phyloP scores from a whole-genome alignment of 768 basidiomycete genomes.

The Rossbeevera mucosa region DNA sequence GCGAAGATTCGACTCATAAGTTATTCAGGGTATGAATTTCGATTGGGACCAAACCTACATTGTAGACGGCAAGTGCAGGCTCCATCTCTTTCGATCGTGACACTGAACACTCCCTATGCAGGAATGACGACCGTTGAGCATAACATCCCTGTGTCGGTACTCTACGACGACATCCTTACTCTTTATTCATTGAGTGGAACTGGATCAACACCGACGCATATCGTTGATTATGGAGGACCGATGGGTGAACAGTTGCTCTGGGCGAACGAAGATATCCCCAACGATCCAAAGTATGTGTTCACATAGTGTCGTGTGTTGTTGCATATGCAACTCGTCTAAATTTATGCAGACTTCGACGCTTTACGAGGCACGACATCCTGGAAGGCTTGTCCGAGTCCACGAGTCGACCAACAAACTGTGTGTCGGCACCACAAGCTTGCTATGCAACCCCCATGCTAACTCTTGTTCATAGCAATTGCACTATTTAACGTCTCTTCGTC shows the following conservation, averaged over 20 bases:
- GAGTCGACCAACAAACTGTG: conserved; percentile 55
- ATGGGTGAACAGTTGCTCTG: conserved; percentile 66
- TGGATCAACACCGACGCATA: conserved; percentile 67
- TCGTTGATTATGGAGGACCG: conserved; percentile 74
- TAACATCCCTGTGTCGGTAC: conserved; percentile 55
- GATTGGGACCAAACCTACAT: conserved; percentile 81
- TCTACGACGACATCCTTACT: conserved; percentile 64
- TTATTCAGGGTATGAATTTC: conserved; percentile 57
- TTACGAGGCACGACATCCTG: conserved; percentile 61
- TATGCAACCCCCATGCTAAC: background rate
- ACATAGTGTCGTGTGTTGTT: background rate
- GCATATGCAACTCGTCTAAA: background rate
- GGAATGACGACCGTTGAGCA: conserved; percentile 79
- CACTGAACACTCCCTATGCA: conserved; percentile 21
- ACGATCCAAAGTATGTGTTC: conserved; percentile 56
- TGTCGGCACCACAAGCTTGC: conserved; percentile 15
- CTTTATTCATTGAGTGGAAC: conserved; percentile 66
- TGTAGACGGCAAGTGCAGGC: conserved; percentile 52
- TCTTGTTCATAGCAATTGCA: conserved; percentile 44
- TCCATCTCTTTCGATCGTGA: background rate
- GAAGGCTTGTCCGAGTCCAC: conserved; percentile 59
- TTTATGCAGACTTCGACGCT: conserved; percentile 49
- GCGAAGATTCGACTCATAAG: background rate
- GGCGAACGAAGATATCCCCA: conserved; percentile 60
- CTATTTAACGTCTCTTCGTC: conserved; percentile 68